Base-by-base conservation (phyloP, 805 yeast genomes). In the Cyberlindnera bimundalis region DNA sequence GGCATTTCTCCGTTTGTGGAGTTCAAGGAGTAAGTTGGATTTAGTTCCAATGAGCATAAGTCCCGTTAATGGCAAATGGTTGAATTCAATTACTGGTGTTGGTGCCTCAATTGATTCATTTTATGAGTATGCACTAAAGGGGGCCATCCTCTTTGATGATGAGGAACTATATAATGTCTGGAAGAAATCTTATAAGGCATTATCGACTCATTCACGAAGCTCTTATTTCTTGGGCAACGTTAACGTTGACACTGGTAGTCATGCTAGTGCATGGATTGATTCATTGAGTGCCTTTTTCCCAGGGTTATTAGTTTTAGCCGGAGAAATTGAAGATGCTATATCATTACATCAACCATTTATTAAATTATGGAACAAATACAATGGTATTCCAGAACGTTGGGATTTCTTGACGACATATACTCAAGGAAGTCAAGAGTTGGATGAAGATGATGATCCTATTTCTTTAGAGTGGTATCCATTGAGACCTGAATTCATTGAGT, bases 51-150 rank as follows among this genome's bases (percentile, higher is more conserved):
- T 84, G 86, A 72, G 90, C 0, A 66, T 89, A 5, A 80, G 82
- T 45, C 82, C 90, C 0, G 53, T 67, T 1, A 61, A 68, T 0
- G 77, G 79, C 26, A 55, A 59, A 28, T 79, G 86, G 78, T 62
- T 68, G 29, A 82, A 82, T 41, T 58, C 71, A 0, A 62, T 79
- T 29, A 77, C 93, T 0, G 96, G 96, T 0, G 71, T 85, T 9
- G 97, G 98, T 2, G 97, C 97, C 0, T 84, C 95, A 2, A 76
- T 87, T 13, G 98, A 90, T 61, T 87, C 96, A 0, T 86, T 86
- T 55, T 90, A 82, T 58, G 98, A 90, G 56, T 86, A 89, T 61
- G 84, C 96, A 0, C 69, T 87, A 30, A 90, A 90, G 57, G 79
- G 81, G 16, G 67, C 89, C 2, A 73, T 90, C 10, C 56, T 90